phyloP scores from a whole-genome alignment of 2,329 filamentous ascomycete genomes.

The Plenodomus biglobosus region DNA sequence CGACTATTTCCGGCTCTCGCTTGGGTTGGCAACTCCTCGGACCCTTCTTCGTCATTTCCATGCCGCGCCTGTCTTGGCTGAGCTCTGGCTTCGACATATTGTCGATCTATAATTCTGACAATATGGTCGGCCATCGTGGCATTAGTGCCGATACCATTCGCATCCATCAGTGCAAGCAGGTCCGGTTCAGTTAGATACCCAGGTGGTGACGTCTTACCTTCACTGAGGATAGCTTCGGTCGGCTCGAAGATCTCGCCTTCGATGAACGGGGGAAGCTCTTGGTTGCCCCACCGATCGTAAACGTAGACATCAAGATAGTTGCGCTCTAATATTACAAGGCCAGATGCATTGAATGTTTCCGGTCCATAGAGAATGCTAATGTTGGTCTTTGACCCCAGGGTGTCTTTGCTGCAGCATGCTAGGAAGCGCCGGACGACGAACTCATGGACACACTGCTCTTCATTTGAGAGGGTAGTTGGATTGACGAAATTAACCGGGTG shows the following conservation, averaged over 20 bases:
- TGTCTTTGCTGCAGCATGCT: slow-evolving; percentile 93
- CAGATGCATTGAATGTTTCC: slow-evolving; percentile 79
- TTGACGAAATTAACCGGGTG: slow-evolving; percentile 88
- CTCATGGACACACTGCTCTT: slow-evolving; percentile 81
- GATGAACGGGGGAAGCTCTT: slow-evolving; percentile 76
- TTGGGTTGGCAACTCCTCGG: too few species aligned
- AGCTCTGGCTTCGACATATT: slow-evolving; percentile 76
- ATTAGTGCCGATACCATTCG: slow-evolving; percentile 96
- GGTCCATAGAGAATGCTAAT: slow-evolving; percentile 81
- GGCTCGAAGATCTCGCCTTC: slow-evolving; percentile 83
- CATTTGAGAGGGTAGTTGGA: slow-evolving; percentile 59
- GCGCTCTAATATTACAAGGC: slow-evolving; percentile 78
- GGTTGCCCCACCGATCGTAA: slow-evolving; percentile 94
- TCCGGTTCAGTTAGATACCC: slow-evolving; percentile 92
- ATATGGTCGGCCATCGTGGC: slow-evolving; percentile 99
- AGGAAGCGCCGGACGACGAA: slow-evolving; percentile 90
- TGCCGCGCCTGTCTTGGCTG: slow-evolving; percentile 44
- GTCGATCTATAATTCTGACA: slow-evolving; percentile 84
- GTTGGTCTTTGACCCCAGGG: slow-evolving; percentile 80
- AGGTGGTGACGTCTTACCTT: slow-evolving; percentile 86
- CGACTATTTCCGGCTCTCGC: too few species aligned
- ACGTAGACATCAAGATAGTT: slow-evolving; percentile 96
- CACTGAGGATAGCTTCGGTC: slow-evolving; percentile 81
- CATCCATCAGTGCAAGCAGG: slow-evolving; percentile 94
- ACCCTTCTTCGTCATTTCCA: slow-evolving; percentile 49